Conservation (phyloP, 2,329 filamentous ascomycete species). For the Alternaria dauci region DNA sequence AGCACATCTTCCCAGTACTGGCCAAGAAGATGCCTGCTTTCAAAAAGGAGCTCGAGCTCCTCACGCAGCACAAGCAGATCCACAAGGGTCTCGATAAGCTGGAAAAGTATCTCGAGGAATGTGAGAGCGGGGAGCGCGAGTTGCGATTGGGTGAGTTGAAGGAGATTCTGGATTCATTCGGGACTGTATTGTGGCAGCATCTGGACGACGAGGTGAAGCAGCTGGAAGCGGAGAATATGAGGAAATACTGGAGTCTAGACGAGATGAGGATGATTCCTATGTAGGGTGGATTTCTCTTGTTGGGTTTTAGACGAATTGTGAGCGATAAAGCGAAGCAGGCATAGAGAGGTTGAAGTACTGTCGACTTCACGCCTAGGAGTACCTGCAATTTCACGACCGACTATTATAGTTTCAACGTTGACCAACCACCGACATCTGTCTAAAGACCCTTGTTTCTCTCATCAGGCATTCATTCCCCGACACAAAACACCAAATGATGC, state of each 20-base stretch:
- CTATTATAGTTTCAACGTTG: not conserved
- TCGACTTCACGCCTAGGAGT: not conserved
- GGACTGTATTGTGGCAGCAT: constrained; percentile 80
- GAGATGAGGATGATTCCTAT: constrained; percentile 78
- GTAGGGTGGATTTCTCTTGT: constrained; percentile 46
- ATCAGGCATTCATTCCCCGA: not conserved
- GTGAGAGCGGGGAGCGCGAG: constrained; percentile 69
- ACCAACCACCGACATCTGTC: not conserved
- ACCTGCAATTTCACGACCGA: not conserved
- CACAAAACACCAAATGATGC: not conserved
- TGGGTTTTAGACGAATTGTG: no score
- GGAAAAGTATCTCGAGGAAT: constrained; percentile 70
- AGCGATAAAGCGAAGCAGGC: not conserved
- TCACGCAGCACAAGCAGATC: constrained; percentile 80
- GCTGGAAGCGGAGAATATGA: constrained; percentile 86
- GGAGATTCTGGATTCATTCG: constrained; percentile 78
- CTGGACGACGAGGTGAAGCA: constrained; percentile 83
- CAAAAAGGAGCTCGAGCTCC: constrained; percentile 67
- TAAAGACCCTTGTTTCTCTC: not conserved
- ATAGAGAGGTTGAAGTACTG: not conserved
- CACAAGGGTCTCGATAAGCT: constrained; percentile 77
- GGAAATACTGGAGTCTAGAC: constrained; percentile 77
- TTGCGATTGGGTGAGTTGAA: constrained; percentile 67
- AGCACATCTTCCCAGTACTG: constrained; percentile 79
- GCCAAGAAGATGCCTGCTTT: constrained; percentile 83